Evolutionary conservation across 1,284 basidiomycete genomes (phyloP), one percentile per base, ranked within the genome.

Genomic region (Ustilago xerochloae): DNA sequence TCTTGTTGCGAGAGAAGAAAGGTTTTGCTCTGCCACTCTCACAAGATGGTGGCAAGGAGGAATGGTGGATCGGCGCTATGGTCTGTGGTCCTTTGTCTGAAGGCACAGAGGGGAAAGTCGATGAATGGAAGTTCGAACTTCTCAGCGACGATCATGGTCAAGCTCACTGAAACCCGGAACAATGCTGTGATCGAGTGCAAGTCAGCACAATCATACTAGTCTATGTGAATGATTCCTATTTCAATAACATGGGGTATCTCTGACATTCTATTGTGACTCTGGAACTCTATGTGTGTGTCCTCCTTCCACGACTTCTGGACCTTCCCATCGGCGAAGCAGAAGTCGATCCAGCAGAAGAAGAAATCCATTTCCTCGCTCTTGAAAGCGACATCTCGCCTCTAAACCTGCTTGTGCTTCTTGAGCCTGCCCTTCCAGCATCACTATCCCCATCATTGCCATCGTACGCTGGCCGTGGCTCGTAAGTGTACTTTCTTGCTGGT

Each of bases 11-110:
- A 0, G 69, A 72, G 38, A 64, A 66, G 35, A 66, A 66, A 32
- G 69, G 69, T 0, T 63, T 72, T 29, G 63, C 59, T 6, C n/a
- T 60, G 2, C 46, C 43, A 6, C 39, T 18, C 0, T 22, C 24
- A n/a, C n/a, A n/a, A 7, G 29, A 26, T 8, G 18, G 2, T 9
- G 20, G 24, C 8, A 46, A 56, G 24, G 57, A 71, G 22, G 49
- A 59, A 18, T 72, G 69, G 69, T 63, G 69, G 69, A 12, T 72
- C n/a, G 69, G 69, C n/a, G 59, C 33, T 1, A 66, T 72, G 63
- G 69, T 72, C 20, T 72, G 69, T 28, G 69, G 69, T 0, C 69
- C 69, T 1, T 32, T 58, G 20, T 43, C 39, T 30, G 38, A 66
- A 16, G 18, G 7, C 0, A 72, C 69, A 0, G 0, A 56, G 20